Evolutionary conservation across 139 green algal species (phyloP), one percentile per base, ranked within the genome.

Genomic region (Zygnema cylindricum): DNA sequence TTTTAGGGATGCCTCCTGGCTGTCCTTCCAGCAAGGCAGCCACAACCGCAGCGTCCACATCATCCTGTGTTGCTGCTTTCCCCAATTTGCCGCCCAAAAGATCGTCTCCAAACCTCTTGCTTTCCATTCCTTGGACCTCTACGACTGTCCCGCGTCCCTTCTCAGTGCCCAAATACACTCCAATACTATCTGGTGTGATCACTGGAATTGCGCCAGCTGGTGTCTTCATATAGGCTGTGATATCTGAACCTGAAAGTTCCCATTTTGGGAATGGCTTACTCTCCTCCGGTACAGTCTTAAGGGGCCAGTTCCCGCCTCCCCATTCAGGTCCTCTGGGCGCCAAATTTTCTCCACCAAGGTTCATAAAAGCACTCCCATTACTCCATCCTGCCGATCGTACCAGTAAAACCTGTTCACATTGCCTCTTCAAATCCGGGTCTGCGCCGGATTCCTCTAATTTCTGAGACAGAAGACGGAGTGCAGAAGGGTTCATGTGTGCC

Each of bases 171-270:
- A 91, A 43, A 69, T 91, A 91, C 11, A 91, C 86, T 21, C 83
- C 69, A 36, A 88, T 49, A 33, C 69, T 84, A 36, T 88, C 83
- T 3, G 81, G 25, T 78, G 79, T 36, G 38, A 88, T 82, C 0
- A 88, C 36, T 35, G 83, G 83, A 32, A 88, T 88, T 38, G 85
- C 35, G 23, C 85, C 85, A 1, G 55, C 69, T n/a, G 85, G 32
- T 40, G 79, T 75, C 71, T 77, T 84, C 86, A 91, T 91, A 75
- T 89, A 88, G 25, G 79, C 86, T 0, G 82, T 89, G 16, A 91
- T 69, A 42, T 91, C 86, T 39, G 85, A 83, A 42, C 63, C 82
- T 54, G 42, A 7, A 54, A 85, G 42, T 54, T 85, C 81, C 81
- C 81, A 87, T 33, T 76, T 40, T 63, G 77, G 77, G 3, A 35